These are phyloP conservation scores for Calocera cornea DNA, from an alignment of 768 basidiomycete genomes.

Conservation along the genomic window DNA sequence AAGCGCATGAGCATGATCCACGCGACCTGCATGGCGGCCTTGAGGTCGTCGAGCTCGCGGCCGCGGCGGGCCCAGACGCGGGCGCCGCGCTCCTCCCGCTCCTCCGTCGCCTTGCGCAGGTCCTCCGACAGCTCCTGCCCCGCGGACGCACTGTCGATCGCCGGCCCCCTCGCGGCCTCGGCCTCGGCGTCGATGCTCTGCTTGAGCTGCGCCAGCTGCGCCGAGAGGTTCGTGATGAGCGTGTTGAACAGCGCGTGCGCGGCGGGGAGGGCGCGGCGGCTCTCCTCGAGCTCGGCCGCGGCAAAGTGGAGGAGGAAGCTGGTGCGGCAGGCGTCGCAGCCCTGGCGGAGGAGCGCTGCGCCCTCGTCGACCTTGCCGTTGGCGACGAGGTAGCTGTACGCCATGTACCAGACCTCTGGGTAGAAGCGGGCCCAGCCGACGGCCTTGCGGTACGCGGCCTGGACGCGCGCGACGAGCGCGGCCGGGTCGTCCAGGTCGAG, in stretches of 20 bases:
- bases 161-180: slow-evolving; percentile 30
- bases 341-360: slow-evolving; percentile 60
- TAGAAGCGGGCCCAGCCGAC: slow-evolving; percentile 87
- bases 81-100: slow-evolving; percentile 21
- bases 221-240: slow-evolving; percentile 52
- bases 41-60: slow-evolving; percentile 35
- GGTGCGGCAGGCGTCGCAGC: slow-evolving; percentile 74
- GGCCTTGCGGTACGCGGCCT: slow-evolving; percentile 77
- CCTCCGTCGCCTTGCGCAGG: slow-evolving; percentile 23
- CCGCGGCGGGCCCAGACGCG: slow-evolving; percentile 19
- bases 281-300: slow-evolving; percentile 60
- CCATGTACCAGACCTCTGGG: slow-evolving; percentile 94
- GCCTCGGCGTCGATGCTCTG: slow-evolving; percentile 17
- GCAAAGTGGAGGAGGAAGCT: slow-evolving; percentile 89
- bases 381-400: slow-evolving; percentile 65
- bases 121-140: slow-evolving; percentile 28
- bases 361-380: slow-evolving; percentile 74
- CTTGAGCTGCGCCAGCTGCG: slow-evolving; percentile 45
- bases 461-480: slow-evolving; percentile 53
- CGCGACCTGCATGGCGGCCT: slow-evolving; percentile 58
- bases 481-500: slow-evolving; percentile 75
- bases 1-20: slow-evolving; percentile 85
- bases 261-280: slow-evolving; percentile 46
- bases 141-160: slow-evolving; percentile 15
- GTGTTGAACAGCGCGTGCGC: slow-evolving; percentile 60